These are phyloP conservation scores for Staphylotrichum tortipilum DNA, from an alignment of 495 filamentous ascomycete genomes.

Conservation along the genomic window DNA sequence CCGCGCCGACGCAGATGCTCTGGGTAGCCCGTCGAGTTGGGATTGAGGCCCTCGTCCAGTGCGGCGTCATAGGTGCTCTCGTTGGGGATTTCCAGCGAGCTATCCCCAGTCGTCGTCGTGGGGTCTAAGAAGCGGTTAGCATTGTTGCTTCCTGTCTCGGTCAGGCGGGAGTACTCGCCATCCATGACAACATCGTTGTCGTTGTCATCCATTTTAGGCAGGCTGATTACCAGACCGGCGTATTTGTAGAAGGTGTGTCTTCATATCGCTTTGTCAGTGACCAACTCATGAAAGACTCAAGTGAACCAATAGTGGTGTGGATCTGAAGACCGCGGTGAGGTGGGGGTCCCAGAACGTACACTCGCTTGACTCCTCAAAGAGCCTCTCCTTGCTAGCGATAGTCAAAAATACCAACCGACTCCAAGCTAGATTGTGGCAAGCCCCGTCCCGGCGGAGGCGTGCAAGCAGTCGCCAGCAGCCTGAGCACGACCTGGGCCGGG, in stretches of 20 bases:
- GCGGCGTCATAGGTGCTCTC: conserved; percentile 15
- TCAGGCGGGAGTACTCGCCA: conserved; percentile 29
- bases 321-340: too few species aligned
- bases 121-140: conserved; percentile 30
- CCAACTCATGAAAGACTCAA: too few species aligned
- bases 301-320: too few species aligned
- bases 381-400: neutral
- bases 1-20: conserved; percentile 19
- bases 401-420: neutral
- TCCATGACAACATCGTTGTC: conserved; percentile 30
- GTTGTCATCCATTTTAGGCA: conserved; percentile 25
- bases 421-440: neutral
- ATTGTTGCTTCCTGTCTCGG: too few species aligned
- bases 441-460: neutral
- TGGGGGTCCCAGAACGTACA: too few species aligned
- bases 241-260: neutral
- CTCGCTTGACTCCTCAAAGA: neutral
- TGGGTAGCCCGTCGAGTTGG: conserved; percentile 14
- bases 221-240: neutral
- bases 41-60: conserved; percentile 21
- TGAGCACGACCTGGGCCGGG: too few species aligned
- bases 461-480: neutral
- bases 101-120: conserved; percentile 11
- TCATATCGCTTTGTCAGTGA: neutral
- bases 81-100: conserved; percentile 17